Evolutionary conservation across 108 stramenopile species (phyloP), one percentile per base, ranked within the genome.

Genomic region (Fragilaria crotonensis): DNA sequence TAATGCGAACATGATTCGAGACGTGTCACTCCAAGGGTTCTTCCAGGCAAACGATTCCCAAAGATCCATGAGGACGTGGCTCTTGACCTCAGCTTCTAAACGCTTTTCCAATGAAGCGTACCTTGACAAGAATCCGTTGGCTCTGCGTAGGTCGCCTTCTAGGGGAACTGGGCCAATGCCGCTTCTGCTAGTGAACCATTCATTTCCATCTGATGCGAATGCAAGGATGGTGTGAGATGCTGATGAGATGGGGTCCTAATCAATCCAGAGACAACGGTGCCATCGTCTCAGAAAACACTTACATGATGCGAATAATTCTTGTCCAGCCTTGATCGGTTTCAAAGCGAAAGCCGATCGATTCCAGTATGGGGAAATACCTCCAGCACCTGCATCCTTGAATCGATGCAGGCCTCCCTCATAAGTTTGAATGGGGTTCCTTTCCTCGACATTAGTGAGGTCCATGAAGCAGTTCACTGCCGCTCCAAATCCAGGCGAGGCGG

Each of bases 261-360:
- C n/a, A n/a, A n/a, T n/a, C n/a, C n/a, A n/a, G n/a, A 11, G 36
- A 7, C 14, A 41, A 41, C 36, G 14, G 36, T 41, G 14, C 7
- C 11, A 41, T 41, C 36, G 14, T 41, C 36, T 7, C 11, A 14
- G 36, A 41, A 11, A 41, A 41, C 7, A 41, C 36, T 41, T 14
- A 41, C 36, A 41, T 41, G 36, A 41, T 41, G 36, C 36, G 54
- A 70, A 81, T 1, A 90, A 36, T 59, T 84, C 84, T 2, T 68
- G 66, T n/a, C 80, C 83, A 0, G 68, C 71, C 41, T 57, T 59
- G 53, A 89, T 71, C 2, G 63, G 32, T 19, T 46, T 29, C 0
- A 14, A 22, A 2, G 79, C 70, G n/a, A 47, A 23, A 58, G 67
- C 70, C 1, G 17, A 59, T 51, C 66, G 56, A 57, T 64, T 65